Conservation (phyloP, 2,329 filamentous ascomycete species). For the Tolypocladium capitatum region DNA sequence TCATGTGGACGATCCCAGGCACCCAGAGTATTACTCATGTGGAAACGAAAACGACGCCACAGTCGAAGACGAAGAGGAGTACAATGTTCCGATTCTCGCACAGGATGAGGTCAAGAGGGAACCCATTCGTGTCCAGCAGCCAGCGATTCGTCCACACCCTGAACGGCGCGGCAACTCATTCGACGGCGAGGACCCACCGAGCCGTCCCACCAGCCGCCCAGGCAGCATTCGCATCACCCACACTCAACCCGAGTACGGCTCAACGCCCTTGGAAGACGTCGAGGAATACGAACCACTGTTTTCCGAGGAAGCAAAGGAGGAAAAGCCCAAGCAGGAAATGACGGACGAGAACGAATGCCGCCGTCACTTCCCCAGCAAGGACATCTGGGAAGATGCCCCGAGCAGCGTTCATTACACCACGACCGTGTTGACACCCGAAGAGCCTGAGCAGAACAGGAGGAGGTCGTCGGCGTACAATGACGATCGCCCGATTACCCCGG, state of each 20-base stretch:
- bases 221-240: conserved; percentile 41
- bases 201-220: conserved; percentile 51
- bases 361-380: conserved; percentile 78
- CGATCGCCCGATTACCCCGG: conserved; percentile 38
- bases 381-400: conserved; percentile 95
- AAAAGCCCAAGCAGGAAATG: conserved; percentile 16
- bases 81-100: conserved; percentile 72
- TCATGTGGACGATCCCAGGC: conserved; percentile 55
- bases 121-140: conserved; percentile 55
- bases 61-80: conserved; percentile 45
- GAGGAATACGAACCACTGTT: conserved; percentile 95
- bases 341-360: conserved; percentile 38
- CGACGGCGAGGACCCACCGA: conserved; percentile 43
- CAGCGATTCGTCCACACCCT: conserved; percentile 66
- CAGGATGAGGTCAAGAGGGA: conserved; percentile 75
- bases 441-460: conserved; percentile 25
- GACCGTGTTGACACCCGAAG: conserved; percentile 68
- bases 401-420: conserved; percentile 67
- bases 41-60: conserved; percentile 31
- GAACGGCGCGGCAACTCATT: conserved; percentile 48
- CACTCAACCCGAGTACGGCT: conserved; percentile 36
- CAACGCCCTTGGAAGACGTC: conserved; percentile 71
- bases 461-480: conserved; percentile 14
- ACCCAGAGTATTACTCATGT: conserved; percentile 24
- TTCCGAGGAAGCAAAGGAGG: conserved; percentile 53